Conservation (phyloP, 768 basidiomycete genomes). For the Nidularia sp. region DNA sequence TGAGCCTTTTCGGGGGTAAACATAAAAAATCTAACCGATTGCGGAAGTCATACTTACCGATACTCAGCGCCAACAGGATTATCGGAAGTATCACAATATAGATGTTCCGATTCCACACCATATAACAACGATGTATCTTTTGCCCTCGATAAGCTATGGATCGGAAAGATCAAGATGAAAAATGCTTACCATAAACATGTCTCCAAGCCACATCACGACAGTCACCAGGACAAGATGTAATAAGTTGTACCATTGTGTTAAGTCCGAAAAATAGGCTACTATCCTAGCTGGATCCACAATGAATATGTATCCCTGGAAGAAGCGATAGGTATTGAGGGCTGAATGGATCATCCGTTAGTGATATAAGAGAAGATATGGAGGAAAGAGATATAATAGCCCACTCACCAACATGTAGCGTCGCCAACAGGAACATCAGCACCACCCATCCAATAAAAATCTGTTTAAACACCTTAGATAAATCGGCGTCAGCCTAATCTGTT, state of each 20-base stretch:
- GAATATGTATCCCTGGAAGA: slow-evolving; percentile 12
- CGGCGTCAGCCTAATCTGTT: too few species aligned
- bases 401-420: too few species aligned
- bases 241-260: slow-evolving; percentile 13
- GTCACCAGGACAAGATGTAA: slow-evolving; percentile 1
- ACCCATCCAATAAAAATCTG: too few species aligned
- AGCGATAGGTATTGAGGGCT: slow-evolving; percentile 13
- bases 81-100: slow-evolving; percentile 4
- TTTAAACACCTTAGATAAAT: too few species aligned
- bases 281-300: slow-evolving; percentile 4
- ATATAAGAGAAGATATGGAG: too few species aligned
- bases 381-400: too few species aligned
- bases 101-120: slow-evolving; percentile 6
- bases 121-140: slow-evolving; percentile 9
- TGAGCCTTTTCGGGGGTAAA: neutral
- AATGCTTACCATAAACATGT: slow-evolving; percentile 4
- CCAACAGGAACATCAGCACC: too few species aligned
- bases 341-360: neutral
- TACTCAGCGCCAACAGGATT: slow-evolving; percentile 6
- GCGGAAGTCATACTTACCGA: slow-evolving; percentile 1
- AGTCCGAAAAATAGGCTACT: slow-evolving; percentile 8
- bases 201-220: slow-evolving; percentile 5
- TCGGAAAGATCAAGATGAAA: slow-evolving; percentile 14
- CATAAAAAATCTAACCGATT: neutral
- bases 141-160: neutral